Conservation (phyloP, 2,329 filamentous ascomycete species). For the Phialophora tarda region DNA sequence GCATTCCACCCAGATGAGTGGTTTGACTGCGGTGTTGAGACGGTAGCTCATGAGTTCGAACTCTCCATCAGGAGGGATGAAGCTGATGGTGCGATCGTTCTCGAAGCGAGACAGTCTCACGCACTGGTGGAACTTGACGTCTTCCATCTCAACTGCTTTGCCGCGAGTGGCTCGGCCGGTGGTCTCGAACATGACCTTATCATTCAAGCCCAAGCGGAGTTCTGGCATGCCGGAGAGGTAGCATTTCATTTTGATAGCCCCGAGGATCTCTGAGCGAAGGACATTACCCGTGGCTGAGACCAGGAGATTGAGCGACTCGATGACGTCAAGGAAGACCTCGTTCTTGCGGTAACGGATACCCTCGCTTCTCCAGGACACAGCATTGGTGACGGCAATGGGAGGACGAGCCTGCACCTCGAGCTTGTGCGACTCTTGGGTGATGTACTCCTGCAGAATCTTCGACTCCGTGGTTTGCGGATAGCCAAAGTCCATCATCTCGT, state of each 20-base stretch:
- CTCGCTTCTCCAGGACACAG: conserved; percentile 96
- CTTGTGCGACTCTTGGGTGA: conserved; percentile 98
- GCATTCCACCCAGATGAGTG: conserved; percentile 98
- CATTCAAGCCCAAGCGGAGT: conserved; percentile 89
- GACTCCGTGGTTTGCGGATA: conserved; percentile 98
- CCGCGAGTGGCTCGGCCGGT: conserved; percentile 91
- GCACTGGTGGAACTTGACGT: conserved; percentile 99
- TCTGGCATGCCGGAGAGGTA: conserved; percentile 99
- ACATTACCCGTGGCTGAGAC: conserved; percentile 95
- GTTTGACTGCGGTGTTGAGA: conserved; percentile 97
- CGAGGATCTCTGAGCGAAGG: conserved; percentile 91
- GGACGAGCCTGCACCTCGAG: conserved; percentile 94
- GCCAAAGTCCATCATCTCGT: conserved; percentile 99
- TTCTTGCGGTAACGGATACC: conserved; percentile 99
- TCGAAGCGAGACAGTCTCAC: conserved; percentile 95
- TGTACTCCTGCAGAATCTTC: conserved; percentile 99
- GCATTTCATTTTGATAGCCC: conserved; percentile 99
- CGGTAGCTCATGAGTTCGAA: conserved; percentile 99
- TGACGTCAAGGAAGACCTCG: conserved; percentile 96
- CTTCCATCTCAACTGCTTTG: conserved; percentile 99
- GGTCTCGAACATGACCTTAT: conserved; percentile 99
- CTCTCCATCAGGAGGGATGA: conserved; percentile 97
- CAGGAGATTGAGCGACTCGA: conserved; percentile 94
- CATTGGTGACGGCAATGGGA: conserved; percentile 97
- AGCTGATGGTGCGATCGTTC: conserved; percentile 97